Base-by-base conservation (phyloP, 1,284 basidiomycete genomes). In the Hymenochaete sp. region DNA sequence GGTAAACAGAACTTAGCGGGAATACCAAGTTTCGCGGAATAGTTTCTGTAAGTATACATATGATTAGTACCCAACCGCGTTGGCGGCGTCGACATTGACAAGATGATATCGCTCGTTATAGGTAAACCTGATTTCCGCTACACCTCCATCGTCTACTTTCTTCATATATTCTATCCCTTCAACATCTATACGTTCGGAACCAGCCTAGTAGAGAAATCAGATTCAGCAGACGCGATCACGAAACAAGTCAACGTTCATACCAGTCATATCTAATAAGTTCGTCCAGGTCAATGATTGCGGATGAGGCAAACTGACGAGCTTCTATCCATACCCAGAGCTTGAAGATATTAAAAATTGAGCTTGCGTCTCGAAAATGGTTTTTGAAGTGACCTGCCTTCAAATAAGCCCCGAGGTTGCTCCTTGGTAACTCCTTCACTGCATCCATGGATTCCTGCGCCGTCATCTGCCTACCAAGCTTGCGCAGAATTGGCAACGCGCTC, bases 261-360 rank as follows among this genome's bases (percentile, higher is more conserved):
- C 76, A 77, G 61, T 85, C 86, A 60, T 83, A 81, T 63, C 77
- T 81, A 19, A 89, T 67, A 45, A 87, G 63, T 41, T 92, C 82
- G 55, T 96, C 85, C 18, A 79, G 75, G 54, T 89, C 80, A 42
- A 81, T 73, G 33, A 84, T 71, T 2, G 84, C 82, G 6, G 83
- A 70, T 2, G 82, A 79, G n/a, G 85, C 88, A 44, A 93, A 70
- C 50, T 87, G 80, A 47, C 92, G 74, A 10, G 90, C 90, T 66
- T 97, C 93, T 44, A 93, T 70, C 77, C 81, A 91, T 14, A 93
- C 73, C 93, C 92, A 96, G 33, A 93, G 70, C 85, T 89, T 49
- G 26, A 36, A 16, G 10, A 48, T 42, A 25, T 28, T 37, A 22
- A 11, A 29, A 25, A 25, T 37, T 6, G 42, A 33, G 38, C 42